A percentile compares a stretch with the other conserved stretches of the same genome.
Evolutionary conservation across 1,284 basidiomycete genomes (phyloP).

Genomic region (Volvariella surrecta): DNA sequence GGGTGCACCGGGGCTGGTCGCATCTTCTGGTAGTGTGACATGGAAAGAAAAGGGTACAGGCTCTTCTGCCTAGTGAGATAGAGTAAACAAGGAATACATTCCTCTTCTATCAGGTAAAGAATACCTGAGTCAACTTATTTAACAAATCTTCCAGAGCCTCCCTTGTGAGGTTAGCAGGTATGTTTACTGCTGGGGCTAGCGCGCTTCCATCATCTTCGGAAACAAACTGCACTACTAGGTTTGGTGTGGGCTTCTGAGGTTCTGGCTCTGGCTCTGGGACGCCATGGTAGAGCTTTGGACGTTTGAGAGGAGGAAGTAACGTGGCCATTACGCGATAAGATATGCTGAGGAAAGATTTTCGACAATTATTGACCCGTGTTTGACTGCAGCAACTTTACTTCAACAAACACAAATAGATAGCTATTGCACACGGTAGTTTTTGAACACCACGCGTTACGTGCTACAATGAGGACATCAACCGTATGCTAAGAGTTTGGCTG

Average conservation of each 20-base stretch:
- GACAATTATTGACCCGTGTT: background rate
- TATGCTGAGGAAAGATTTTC: background rate
- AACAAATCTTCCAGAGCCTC: conserved; percentile 80
- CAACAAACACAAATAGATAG: too few relatives aligned
- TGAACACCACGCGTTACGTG: too few relatives aligned
- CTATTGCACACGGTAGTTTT: too few relatives aligned
- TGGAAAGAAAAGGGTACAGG: conserved; percentile 88
- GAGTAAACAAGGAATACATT: background rate
- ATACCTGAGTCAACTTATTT: conserved; percentile 75
- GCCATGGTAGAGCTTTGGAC: conserved; percentile 75
- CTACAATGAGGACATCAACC: too few relatives aligned
- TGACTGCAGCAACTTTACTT: too few relatives aligned
- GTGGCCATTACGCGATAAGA: conserved; percentile 54
- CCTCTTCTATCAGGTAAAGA: conserved; percentile 13
- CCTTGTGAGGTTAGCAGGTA: conserved; percentile 82
- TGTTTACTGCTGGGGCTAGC: conserved; percentile 79
- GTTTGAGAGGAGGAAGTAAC: conserved; percentile 77
- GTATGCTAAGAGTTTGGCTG: too few relatives aligned
- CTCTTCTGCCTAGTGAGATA: conserved; percentile 58
- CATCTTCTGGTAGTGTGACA: conserved; percentile 57
- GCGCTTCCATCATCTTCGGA: conserved; percentile 76
- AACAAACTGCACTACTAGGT: conserved; percentile 85
- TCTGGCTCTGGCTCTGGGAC: conserved; percentile 56
- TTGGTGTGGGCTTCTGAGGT: conserved; percentile 42
- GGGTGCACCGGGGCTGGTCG: conserved; percentile 45